A percentile compares a stretch with the other conserved stretches of the same genome.
Conservation (phyloP, 768 basidiomycete species). For the Tephrocybe sp. region DNA sequence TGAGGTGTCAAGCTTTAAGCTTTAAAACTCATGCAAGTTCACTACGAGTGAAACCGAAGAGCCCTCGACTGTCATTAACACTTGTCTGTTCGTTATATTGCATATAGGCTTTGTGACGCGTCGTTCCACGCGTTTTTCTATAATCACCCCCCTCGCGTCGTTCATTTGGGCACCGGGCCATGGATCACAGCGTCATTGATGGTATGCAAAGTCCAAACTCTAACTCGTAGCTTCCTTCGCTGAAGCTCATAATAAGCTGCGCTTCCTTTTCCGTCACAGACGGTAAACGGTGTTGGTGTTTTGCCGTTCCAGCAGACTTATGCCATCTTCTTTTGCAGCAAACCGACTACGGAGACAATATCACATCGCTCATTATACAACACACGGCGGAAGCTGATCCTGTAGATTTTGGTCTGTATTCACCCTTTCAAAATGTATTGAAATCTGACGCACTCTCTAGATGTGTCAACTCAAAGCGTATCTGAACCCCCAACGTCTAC, state of each 20-base stretch:
- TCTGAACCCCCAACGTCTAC: constrained; percentile 21
- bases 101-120: too few relatives aligned
- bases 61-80: too few relatives aligned
- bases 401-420: too few relatives aligned
- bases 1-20: too few relatives aligned
- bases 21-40: too few relatives aligned
- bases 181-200: neutral
- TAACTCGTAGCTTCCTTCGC: neutral
- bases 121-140: neutral
- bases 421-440: too few relatives aligned
- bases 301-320: neutral
- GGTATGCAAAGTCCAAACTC: neutral
- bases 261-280: constrained; percentile 4
- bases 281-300: neutral
- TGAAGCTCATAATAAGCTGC: constrained; percentile 3
- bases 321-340: constrained; percentile 6
- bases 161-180: too few relatives aligned
- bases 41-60: too few relatives aligned
- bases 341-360: constrained; percentile 14
- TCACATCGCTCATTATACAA: neutral
- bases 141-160: neutral
- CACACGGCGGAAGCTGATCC: neutral
- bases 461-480: constrained; percentile 2
- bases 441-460: neutral
- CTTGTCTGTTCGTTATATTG: too few relatives aligned